phyloP scores from a whole-genome alignment of 306 rosid species.

The Vicia faba region DNA sequence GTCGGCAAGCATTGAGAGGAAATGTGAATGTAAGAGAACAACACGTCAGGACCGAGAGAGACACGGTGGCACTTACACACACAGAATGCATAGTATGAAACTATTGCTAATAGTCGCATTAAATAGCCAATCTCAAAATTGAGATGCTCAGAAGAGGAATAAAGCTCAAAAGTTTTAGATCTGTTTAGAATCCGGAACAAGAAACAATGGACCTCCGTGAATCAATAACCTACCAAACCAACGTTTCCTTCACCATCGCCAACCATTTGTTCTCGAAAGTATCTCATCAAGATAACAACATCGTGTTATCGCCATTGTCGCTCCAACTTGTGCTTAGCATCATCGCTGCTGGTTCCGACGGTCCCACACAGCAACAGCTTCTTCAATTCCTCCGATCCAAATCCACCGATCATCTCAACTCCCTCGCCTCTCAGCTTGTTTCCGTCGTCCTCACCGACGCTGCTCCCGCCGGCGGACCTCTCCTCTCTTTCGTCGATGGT shows the following conservation, averaged over 20 bases:
- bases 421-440: constrained; percentile 61
- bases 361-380: constrained; percentile 48
- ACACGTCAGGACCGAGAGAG: too few relatives aligned
- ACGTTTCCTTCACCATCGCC: constrained; percentile 53
- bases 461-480: constrained; percentile 69
- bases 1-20: too few relatives aligned
- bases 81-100: too few relatives aligned
- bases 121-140: too few relatives aligned
- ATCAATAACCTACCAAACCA: constrained; percentile 51
- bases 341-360: constrained; percentile 70
- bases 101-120: too few relatives aligned
- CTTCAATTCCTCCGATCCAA: constrained; percentile 73
- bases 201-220: constrained; percentile 13
- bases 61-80: too few relatives aligned
- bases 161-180: too few relatives aligned
- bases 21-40: too few relatives aligned
- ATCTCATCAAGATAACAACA: constrained; percentile 39
- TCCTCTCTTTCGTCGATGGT: constrained; percentile 63
- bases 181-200: not conserved
- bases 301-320: constrained; percentile 76
- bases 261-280: constrained; percentile 45
- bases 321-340: constrained; percentile 44
- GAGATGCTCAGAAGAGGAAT: too few relatives aligned
- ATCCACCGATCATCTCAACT: constrained; percentile 61
- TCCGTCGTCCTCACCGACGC: constrained; percentile 65